Conservation (phyloP, 371 early-diverging fungal genomes). For the Mucor plumbeus region DNA sequence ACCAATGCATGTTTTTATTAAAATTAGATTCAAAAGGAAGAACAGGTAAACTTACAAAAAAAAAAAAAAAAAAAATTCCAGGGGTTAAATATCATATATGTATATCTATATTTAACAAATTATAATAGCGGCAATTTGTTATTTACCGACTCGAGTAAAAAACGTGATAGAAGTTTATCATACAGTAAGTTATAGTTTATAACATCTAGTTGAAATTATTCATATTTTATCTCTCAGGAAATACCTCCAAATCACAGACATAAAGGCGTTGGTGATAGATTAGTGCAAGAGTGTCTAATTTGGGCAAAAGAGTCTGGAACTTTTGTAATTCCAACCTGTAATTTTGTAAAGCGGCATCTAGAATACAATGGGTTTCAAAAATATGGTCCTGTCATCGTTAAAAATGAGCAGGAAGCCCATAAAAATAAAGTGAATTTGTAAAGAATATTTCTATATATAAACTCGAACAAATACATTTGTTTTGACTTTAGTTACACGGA, state of each 20-base stretch:
- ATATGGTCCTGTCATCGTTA: constrained; percentile 13
- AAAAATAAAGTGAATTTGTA: not conserved
- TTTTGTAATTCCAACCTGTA: constrained; percentile 27
- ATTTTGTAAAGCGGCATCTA: constrained; percentile 27
- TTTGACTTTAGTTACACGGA: not conserved
- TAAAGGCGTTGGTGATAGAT: constrained; percentile 19
- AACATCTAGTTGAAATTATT: not conserved
- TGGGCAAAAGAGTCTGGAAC: constrained; percentile 33
- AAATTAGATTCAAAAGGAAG: constrained; percentile 15
- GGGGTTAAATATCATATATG: not conserved
- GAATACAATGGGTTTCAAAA: constrained; percentile 19
- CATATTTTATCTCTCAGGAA: constrained; percentile 14
- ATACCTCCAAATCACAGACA: constrained; percentile 25
- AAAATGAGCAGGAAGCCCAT: constrained; percentile 13
- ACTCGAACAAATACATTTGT: not conserved
- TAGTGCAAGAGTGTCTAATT: constrained; percentile 13
- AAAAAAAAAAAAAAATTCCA: not conserved
- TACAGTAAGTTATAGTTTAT: constrained; percentile 10
- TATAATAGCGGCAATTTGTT: constrained; percentile 29
- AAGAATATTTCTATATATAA: constrained; percentile 2
- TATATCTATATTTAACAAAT: too few species aligned
- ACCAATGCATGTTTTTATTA: constrained; percentile 24
- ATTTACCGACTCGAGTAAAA: constrained; percentile 23
- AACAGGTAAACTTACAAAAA: constrained; percentile 10
- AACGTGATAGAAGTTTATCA: constrained; percentile 28